A percentile compares a stretch with the other conserved stretches of the same genome.
phyloP scores from a whole-genome alignment of 768 basidiomycete genomes.

The Hortiboletus campestris region DNA sequence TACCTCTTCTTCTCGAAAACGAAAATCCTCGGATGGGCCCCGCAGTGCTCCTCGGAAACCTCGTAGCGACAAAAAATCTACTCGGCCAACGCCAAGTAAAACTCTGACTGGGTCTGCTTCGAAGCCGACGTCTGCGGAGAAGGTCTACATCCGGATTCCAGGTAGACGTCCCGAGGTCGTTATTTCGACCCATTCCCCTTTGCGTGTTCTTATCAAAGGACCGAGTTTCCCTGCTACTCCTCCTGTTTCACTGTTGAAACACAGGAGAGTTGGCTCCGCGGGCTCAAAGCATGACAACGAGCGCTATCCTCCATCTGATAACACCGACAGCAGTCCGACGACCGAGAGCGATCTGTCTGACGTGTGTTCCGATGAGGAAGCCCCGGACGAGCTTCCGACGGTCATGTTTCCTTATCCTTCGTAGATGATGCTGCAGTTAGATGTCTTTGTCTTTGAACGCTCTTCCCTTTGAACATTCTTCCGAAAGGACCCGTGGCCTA shows the following conservation, averaged over 20 bases:
- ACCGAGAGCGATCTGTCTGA: constrained; percentile 30
- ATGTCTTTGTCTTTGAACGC: constrained; percentile 6
- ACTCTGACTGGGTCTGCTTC: constrained; percentile 13
- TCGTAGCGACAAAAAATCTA: constrained; percentile 20
- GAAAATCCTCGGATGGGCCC: constrained; percentile 25
- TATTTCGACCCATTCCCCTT: constrained; percentile 11
- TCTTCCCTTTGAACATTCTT: constrained; percentile 4
- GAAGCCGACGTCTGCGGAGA: constrained; percentile 23
- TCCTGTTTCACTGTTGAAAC: constrained; percentile 22
- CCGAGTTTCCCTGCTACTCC: constrained; percentile 20
- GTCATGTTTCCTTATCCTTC: constrained; percentile 6
- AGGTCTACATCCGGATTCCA: constrained; percentile 27
- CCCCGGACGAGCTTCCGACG: constrained; percentile 26
- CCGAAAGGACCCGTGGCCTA: constrained; percentile 18
- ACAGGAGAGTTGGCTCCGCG: constrained; percentile 17
- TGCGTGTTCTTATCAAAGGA: constrained; percentile 13
- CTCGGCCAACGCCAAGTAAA: constrained; percentile 18
- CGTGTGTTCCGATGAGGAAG: constrained; percentile 21
- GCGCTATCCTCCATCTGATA: constrained; percentile 25
- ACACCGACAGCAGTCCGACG: constrained; percentile 13
- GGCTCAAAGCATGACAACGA: constrained; percentile 14
- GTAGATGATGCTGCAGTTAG: constrained; percentile 15
- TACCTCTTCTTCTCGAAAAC: constrained; percentile 18
- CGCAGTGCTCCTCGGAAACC: constrained; percentile 31
- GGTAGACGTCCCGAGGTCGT: constrained; percentile 21